Evolutionary conservation across 192 early-diverging fungal genomes (phyloP), one percentile per base, ranked within the genome.

Genomic region (Backusella psychrophila): DNA sequence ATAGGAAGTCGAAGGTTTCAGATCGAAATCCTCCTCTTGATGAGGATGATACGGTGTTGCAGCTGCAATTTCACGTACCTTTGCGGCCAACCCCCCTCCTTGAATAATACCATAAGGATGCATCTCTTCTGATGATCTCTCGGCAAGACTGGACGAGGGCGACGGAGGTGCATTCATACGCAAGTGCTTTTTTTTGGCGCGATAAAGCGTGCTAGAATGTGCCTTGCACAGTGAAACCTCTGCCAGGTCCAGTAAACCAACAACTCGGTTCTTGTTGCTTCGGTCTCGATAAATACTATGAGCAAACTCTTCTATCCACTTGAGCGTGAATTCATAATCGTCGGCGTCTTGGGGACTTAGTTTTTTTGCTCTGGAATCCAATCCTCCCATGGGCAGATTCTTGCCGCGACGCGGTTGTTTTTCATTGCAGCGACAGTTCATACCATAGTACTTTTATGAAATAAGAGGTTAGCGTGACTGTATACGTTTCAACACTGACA

Each of bases 141-240:
- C 38, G 14, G 17, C 42, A 23, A 21, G 36, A 66, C 59, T 77
- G 8, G 68, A 77, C 38, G 69, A 38, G 19, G 75, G 69, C 42
- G 69, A 71, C 2, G 69, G 74, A 35, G 72, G 80, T 38, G 59
- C 66, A 39, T 69, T 68, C 41, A 44, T 71, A 44, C 39, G 66
- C 33, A 74, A 59, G n/a, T 52, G 52, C 44, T 72, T 73, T 41
- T 80, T 83, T 66, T 78, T 83, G 36, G 82, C 78, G 31, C 82
- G 66, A 56, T 83, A 83, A n/a, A 83, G 56, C 19, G 82, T 76
- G 23, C 75, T 77, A n/a, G 76, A 78, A 29, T 83, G 82, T 33
- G 82, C 82, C 59, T 83, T 83, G 69, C 82, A 83, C 21, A 83
- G 82, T 42, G 76, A 74, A 31, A 83, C 79, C 44, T 83, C 82